Percentiles rank a stretch among this genome's conserved stretches.
phyloP scores from a whole-genome alignment of 2,329 filamentous ascomycete genomes.

The Ophiocordyceps camponoti-rufipedis region DNA sequence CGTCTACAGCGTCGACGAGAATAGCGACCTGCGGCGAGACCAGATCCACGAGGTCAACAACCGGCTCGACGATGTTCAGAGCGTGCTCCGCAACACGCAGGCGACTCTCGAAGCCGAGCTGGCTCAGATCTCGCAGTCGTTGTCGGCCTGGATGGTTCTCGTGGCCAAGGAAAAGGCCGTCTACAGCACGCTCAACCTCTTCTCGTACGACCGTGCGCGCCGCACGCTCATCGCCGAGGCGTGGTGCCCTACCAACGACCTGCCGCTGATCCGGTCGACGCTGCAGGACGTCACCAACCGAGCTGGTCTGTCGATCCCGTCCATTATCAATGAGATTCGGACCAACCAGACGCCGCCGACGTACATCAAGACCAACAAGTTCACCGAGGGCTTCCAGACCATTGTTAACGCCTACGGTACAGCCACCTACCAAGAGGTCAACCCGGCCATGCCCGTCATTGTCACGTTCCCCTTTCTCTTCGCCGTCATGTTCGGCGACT shows the following conservation, averaged over 20 bases:
- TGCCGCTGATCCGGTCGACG: slow-evolving; percentile 78
- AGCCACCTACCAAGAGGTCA: slow-evolving; percentile 92
- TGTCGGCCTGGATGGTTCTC: slow-evolving; percentile 94
- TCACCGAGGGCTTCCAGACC: slow-evolving; percentile 94
- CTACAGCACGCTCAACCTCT: slow-evolving; percentile 86
- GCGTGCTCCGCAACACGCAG: slow-evolving; percentile 88
- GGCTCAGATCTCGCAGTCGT: slow-evolving; percentile 76
- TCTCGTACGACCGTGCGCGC: slow-evolving; percentile 88
- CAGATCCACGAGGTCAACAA: slow-evolving; percentile 97
- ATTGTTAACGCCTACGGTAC: slow-evolving; percentile 98
- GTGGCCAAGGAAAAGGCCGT: slow-evolving; percentile 97
- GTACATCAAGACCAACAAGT: slow-evolving; percentile 96
- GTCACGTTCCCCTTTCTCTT: slow-evolving; percentile 99
- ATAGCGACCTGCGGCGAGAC: slow-evolving; percentile 83
- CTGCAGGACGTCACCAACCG: slow-evolving; percentile 93
- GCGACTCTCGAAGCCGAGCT: slow-evolving; percentile 84
- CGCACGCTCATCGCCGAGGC: slow-evolving; percentile 96
- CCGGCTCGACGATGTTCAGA: slow-evolving; percentile 75
- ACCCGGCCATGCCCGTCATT: slow-evolving; percentile 86
- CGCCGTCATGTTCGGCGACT: slow-evolving; percentile 98
- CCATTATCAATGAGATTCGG: slow-evolving; percentile 93
- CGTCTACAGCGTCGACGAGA: slow-evolving; percentile 93
- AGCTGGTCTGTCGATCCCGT: slow-evolving; percentile 89
- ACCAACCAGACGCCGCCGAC: slow-evolving; percentile 97
- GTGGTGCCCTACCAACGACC: slow-evolving; percentile 86